Base-by-base conservation (phyloP, 2,329 filamentous ascomycete species). In the Lecanicillium sp. region DNA sequence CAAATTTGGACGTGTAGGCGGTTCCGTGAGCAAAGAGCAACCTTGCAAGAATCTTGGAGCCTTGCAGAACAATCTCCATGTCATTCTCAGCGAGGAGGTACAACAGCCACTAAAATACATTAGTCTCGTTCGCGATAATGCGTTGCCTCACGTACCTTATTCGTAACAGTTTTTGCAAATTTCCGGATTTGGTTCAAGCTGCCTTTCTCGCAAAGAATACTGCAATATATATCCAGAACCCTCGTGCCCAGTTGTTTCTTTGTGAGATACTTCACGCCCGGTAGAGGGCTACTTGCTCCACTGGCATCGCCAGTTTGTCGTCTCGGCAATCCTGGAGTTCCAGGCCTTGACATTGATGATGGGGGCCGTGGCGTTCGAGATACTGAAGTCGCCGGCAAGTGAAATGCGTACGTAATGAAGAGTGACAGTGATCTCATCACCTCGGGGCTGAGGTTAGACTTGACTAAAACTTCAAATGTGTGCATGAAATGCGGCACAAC, bases 141-240 rank as follows among this genome's bases (percentile, higher is more conserved):
- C 11, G 8, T 13, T 8, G 13, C 8, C 11, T 17, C 38, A 43
- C 54, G 52, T 66, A 87, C 85, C 73, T 95, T 95, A 50, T 94
- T 95, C 16, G 90, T 95, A 8, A 98, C 90, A 2, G 90, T 94
- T 53, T 83, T 85, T 5, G 88, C 86, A 66, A 98, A 96, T 51
- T 88, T 92, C 53, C 81, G 78, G 40, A 95, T 83, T 44, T 83
- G 79, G 12, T 67, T 67, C 9, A 73, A 63, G 46, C 81, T 86
- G 16, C 73, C 73, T 50, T 78, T 77, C 44, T 85, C 79, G 51
- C 88, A 95, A 9, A 95, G 67, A 9, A 95, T 69, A 18, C 80
- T 73, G 7, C 83, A 75, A 53, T 92, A 90, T 61, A 94, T 79
- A 46, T 76, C 76, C 15, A 95, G 65, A 38, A 95, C 75, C 45